Base-by-base conservation (phyloP, 805 yeast species). In the Wickerhamiella australiensis region DNA sequence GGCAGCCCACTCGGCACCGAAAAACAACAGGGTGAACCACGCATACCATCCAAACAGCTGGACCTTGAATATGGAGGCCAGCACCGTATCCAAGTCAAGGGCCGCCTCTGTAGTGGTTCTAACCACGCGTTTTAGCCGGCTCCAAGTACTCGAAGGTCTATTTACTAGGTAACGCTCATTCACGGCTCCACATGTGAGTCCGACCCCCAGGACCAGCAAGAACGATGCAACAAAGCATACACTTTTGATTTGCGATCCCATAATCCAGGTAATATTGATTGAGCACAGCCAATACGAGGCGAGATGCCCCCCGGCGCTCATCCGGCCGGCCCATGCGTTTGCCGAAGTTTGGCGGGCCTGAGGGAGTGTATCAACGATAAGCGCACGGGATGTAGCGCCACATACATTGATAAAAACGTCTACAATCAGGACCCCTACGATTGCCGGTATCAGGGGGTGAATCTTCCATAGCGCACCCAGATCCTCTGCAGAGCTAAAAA, bases 11-110 rank as follows among this genome's bases (percentile, higher is more conserved):
- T 82, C 77, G 2, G 83, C 75, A 3, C 82, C 77, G 57, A 78
- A 79, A 53, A 78, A 79, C 25, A 79, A 59, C 74, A 79, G 71
- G 1, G 81, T 80, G 63, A 79, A 79, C 65, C 80, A 79, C 1
- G 82, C 82, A 38, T 78, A 73, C 83, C 83, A 79, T 1, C 82
- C 82, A 61, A 75, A 75, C 52, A 78, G 74, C 59, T 79, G 80
- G 1, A 78, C 76, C 47, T 63, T 65, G 55, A 81, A 78, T 2
- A 77, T 75, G 0, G 68, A 59, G 46, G 68, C 68, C 2, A 76
- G 73, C 53, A 74, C 78, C 2, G 73, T 70, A 8, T 82, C 78
- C 9, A 78, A 59, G 35, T 54, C 47, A 5, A 26, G 20, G 11
- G 55, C 51, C 0, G 57, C 49, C 1, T 15, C 8, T 13, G 17